Evolutionary conservation across 495 filamentous ascomycete species (phyloP).

Genomic region (Neurospora pannonica): DNA sequence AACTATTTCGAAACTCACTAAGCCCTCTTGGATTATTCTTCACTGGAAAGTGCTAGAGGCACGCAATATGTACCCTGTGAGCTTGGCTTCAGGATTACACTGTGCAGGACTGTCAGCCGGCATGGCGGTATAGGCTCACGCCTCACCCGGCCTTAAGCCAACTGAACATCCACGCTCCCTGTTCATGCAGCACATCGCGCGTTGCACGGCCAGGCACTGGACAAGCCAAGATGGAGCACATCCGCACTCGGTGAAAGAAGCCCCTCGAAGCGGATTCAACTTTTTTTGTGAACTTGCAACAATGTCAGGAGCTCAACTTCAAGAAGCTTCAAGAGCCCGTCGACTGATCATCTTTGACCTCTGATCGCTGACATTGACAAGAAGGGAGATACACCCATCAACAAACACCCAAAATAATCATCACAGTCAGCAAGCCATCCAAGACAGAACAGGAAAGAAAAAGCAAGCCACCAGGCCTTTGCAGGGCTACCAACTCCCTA

Average conservation of each 20-base stretch:
- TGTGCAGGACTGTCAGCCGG: background rate
- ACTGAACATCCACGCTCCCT: background rate
- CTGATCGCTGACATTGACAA: background rate
- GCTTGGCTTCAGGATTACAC: background rate
- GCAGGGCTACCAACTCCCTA: background rate
- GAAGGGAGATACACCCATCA: background rate
- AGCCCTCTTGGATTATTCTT: background rate
- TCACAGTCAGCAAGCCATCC: background rate
- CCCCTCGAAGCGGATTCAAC: background rate
- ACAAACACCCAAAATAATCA: background rate
- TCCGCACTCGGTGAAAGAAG: background rate
- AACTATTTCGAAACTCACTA: background rate
- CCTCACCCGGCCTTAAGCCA: background rate
- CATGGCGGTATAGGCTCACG: background rate
- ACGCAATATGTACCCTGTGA: background rate
- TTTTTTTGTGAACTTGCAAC: background rate
- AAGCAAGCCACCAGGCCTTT: background rate
- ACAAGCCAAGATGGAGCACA: background rate
- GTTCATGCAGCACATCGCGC: background rate
- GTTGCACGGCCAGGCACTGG: background rate
- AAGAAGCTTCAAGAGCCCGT: background rate
- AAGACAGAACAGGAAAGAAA: background rate
- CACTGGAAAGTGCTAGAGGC: background rate
- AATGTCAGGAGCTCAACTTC: background rate
- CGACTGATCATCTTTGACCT: background rate